Evolutionary conservation across 768 basidiomycete genomes (phyloP).

Genomic region (Pisolithus sp.): DNA sequence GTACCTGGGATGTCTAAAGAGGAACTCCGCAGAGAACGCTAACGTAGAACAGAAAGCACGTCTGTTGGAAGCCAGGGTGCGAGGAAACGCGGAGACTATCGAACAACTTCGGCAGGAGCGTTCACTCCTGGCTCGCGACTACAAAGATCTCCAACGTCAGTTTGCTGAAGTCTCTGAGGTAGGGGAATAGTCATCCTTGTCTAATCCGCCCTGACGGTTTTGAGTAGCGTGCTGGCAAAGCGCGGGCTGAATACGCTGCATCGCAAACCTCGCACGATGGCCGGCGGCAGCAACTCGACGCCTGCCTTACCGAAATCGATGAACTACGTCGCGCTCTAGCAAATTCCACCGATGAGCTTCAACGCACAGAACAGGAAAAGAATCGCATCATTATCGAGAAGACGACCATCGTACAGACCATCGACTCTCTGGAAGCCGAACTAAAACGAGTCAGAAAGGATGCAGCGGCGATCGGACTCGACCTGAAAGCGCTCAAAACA

Average conservation of each 20-base stretch:
- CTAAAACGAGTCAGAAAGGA: constrained; percentile 68
- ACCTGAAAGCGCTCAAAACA: constrained; percentile 57
- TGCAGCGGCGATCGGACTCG: constrained; percentile 72
- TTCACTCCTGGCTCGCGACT: constrained; percentile 57
- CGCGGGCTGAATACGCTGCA: constrained; percentile 54
- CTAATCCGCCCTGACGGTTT: not conserved
- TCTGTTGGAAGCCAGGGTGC: constrained; percentile 57
- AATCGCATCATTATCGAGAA: constrained; percentile 56
- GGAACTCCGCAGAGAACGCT: constrained; percentile 41
- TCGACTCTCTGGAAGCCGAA: constrained; percentile 67
- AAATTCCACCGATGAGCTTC: constrained; percentile 54
- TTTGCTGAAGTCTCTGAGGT: constrained; percentile 67
- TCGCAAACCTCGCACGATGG: constrained; percentile 66
- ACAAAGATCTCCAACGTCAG: constrained; percentile 66
- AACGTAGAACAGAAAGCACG: constrained; percentile 71
- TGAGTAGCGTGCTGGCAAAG: constrained; percentile 52
- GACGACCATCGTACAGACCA: constrained; percentile 56
- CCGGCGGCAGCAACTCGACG: constrained; percentile 67
- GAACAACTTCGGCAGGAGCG: constrained; percentile 76
- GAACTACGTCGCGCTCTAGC: constrained; percentile 66
- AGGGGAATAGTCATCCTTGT: constrained; percentile 11
- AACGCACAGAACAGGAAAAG: constrained; percentile 59
- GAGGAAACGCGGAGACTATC: constrained; percentile 64
- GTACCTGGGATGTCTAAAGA: constrained; percentile 9
- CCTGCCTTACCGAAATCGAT: constrained; percentile 65